Percentiles rank a stretch among this genome's conserved stretches.
Evolutionary conservation across 345 rosid genomes (phyloP).

Genomic region (Lepidium sativum): DNA sequence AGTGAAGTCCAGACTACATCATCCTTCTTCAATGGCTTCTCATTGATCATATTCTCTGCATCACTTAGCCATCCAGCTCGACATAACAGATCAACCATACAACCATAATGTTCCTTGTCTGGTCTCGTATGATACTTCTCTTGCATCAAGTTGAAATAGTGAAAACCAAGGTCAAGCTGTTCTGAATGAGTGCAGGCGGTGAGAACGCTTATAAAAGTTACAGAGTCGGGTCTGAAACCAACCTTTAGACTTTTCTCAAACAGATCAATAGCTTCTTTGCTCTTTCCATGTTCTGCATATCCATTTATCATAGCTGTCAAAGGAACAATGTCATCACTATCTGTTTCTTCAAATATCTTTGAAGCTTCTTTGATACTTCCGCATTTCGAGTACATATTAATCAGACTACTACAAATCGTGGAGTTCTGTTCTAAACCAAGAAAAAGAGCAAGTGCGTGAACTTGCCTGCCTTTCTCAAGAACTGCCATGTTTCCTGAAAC

Average conservation of each 20-base stretch:
- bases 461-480: constrained; percentile 76
- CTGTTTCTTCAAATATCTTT: constrained; percentile 49
- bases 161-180: constrained; percentile 64
- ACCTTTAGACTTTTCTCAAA: constrained; percentile 49
- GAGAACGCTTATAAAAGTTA: constrained; percentile 75
- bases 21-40: constrained; percentile 58
- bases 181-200: constrained; percentile 81
- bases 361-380: constrained; percentile 72
- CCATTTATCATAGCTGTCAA: constrained; percentile 92
- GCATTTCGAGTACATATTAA: constrained; percentile 86
- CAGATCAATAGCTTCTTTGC: constrained; percentile 60
- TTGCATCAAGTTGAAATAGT: constrained; percentile 60
- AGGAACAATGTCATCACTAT: constrained; percentile 43
- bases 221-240: constrained; percentile 65
- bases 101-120: constrained; percentile 81
- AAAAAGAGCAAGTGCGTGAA: constrained; percentile 52
- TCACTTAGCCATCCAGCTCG: constrained; percentile 62
- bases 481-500: constrained; percentile 70
- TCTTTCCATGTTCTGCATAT: constrained; percentile 79
- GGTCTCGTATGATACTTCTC: constrained; percentile 38
- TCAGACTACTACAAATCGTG: constrained; percentile 50
- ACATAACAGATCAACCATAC: constrained; percentile 87
- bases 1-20: constrained; percentile 86
- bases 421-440: constrained; percentile 52
- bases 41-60: constrained; percentile 64